Conservation (phyloP, 2,329 filamentous ascomycete species). For the Beauveria brongniartii region DNA sequence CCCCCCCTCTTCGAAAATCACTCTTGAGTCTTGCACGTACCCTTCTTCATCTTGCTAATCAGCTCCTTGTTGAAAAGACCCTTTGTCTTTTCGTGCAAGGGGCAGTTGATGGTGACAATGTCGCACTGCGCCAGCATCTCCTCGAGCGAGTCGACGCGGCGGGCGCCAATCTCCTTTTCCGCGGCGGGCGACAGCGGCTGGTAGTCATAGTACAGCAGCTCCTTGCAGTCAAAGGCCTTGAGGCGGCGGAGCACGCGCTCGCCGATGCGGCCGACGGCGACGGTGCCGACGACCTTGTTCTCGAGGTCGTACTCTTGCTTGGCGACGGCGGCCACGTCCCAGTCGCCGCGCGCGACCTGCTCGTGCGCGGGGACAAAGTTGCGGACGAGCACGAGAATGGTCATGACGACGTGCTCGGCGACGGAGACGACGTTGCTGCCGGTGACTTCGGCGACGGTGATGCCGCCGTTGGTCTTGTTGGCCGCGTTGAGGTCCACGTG, state of each 20-base stretch:
- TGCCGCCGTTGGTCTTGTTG: conserved; percentile 95
- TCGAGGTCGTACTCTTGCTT: conserved; percentile 99
- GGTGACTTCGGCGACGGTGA: conserved; percentile 96
- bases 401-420: conserved; percentile 99
- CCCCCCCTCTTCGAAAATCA: too few species aligned
- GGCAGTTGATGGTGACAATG: conserved; percentile 98
- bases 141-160: conserved; percentile 80
- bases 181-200: conserved; percentile 79
- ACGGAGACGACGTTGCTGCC: conserved; percentile 98
- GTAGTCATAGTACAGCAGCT: conserved; percentile 99
- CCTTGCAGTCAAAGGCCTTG: conserved; percentile 98
- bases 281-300: conserved; percentile 94
- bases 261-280: conserved; percentile 93
- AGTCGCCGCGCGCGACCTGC: conserved; percentile 79
- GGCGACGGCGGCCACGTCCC: conserved; percentile 90
- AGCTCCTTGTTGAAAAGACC: conserved; percentile 98
- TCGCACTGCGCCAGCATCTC: conserved; percentile 93
- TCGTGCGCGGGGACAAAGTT: conserved; percentile 99
- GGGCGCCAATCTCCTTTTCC: conserved; percentile 93
- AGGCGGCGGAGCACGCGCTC: conserved; percentile 95
- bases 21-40: conserved; percentile 34
- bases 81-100: conserved; percentile 93
- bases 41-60: conserved; percentile 98
- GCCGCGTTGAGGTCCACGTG: conserved; percentile 95
- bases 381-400: conserved; percentile 88